Percentiles rank a stretch among this genome's conserved stretches.
phyloP scores from a whole-genome alignment of 2,329 filamentous ascomycete genomes.

The Septoria linicola region DNA sequence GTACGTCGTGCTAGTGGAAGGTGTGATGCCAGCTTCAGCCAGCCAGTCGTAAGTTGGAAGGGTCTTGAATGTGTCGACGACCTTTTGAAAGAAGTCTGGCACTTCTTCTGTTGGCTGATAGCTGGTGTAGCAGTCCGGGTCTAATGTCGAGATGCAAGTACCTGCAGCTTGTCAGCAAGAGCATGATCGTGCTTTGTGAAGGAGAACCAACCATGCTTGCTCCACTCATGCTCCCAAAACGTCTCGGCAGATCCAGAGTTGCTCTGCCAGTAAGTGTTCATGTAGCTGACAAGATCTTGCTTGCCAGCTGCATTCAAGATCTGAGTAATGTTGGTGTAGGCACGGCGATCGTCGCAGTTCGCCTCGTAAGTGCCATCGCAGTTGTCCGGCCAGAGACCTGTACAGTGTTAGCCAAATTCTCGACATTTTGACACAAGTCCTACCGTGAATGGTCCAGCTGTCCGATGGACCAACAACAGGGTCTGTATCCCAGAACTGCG shows the following conservation, averaged over 20 bases:
- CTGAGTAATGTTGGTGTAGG: conserved; percentile 63
- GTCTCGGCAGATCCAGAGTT: conserved; percentile 61
- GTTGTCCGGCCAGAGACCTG: conserved; percentile 53
- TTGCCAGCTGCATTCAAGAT: conserved; percentile 59
- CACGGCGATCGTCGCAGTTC: conserved; percentile 62
- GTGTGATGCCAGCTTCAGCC: conserved; percentile 59
- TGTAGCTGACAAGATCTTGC: conserved; percentile 61
- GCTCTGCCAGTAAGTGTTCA: conserved; percentile 72
- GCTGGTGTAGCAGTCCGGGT: conserved; percentile 62
- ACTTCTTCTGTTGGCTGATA: conserved; percentile 62
- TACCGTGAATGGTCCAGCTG: conserved; percentile 70
- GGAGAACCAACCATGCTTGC: conserved; percentile 1
- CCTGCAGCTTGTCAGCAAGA: conserved; percentile 52
- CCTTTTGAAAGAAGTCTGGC: conserved; percentile 66
- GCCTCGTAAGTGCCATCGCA: conserved; percentile 70
- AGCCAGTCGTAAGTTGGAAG: conserved; percentile 66
- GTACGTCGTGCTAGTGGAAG: conserved; percentile 58
- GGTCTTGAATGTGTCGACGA: conserved; percentile 64
- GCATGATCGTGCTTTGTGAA: too few relatives aligned
- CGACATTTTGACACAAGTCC: too few relatives aligned
- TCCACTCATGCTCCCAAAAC: conserved; percentile 56
- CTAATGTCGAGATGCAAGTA: conserved; percentile 69
- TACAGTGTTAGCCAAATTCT: too few relatives aligned
- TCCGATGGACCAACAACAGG: conserved; percentile 64
- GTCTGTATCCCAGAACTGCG: conserved; percentile 74